Evolutionary conservation across 352 stramenopile species (phyloP).

Genomic region (Globisporangium carolinianum): DNA sequence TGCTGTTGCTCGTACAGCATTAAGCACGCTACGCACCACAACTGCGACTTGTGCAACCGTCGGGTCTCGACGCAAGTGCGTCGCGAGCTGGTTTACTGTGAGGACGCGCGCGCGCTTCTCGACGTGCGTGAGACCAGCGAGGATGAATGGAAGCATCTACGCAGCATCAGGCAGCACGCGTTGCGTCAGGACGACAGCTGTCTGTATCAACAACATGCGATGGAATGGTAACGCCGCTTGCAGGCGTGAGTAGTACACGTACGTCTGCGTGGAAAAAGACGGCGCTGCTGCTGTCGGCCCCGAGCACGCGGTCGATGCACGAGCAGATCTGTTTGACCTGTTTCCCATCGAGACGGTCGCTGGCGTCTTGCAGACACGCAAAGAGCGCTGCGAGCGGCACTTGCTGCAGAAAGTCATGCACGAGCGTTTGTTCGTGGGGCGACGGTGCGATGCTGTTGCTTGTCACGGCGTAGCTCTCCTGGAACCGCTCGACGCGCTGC

Average conservation of each 20-base stretch:
- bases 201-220: neutral
- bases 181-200: neutral
- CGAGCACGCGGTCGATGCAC: slow-evolving; percentile 74
- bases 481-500: slow-evolving; percentile 56
- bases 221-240: too few relatives aligned
- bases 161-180: neutral
- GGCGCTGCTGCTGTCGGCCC: slow-evolving; percentile 34
- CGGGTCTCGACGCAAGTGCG: slow-evolving; percentile 48
- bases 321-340: slow-evolving; percentile 68
- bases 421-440: slow-evolving; percentile 40
- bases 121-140: slow-evolving; percentile 56
- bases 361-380: slow-evolving; percentile 69
- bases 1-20: too few relatives aligned
- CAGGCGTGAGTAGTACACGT: neutral
- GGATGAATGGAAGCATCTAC: slow-evolving; percentile 68
- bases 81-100: slow-evolving; percentile 66
- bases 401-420: slow-evolving; percentile 56
- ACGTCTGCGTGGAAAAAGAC: slow-evolving; percentile 73
- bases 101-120: slow-evolving; percentile 54
- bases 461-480: slow-evolving; percentile 49
- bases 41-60: slow-evolving; percentile 35
- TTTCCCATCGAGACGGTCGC: slow-evolving; percentile 46
- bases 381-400: slow-evolving; percentile 67
- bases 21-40: slow-evolving; percentile 28
- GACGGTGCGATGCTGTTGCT: slow-evolving; percentile 31